phyloP scores from a whole-genome alignment of 2,329 filamentous ascomycete species.

The Cordyceps pruinosa region DNA sequence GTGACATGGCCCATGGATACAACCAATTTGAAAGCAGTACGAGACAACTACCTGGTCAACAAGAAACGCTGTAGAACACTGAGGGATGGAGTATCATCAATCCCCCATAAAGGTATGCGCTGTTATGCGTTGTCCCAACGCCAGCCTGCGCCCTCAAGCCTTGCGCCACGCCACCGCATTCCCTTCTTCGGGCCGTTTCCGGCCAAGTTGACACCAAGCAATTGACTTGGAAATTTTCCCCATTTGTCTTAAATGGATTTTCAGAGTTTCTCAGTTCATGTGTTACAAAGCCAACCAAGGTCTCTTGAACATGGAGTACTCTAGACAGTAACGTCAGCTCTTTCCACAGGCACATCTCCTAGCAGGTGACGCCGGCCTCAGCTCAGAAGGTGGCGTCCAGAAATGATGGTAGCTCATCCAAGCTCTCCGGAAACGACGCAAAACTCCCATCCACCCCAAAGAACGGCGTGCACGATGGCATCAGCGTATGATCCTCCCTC shows the following conservation, averaged over 20 bases:
- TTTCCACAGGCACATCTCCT: neutral
- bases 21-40: too few relatives aligned
- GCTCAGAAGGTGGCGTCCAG: slow-evolving; percentile 14
- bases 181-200: neutral
- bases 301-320: too few relatives aligned
- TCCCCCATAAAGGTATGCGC: neutral
- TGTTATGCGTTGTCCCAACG: neutral
- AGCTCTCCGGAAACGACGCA: slow-evolving; percentile 31
- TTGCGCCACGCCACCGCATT: neutral
- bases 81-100: neutral
- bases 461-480: slow-evolving; percentile 25
- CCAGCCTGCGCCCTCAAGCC: neutral
- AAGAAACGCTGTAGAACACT: neutral
- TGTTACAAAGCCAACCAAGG: too few relatives aligned
- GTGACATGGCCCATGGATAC: too few relatives aligned
- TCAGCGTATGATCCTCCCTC: slow-evolving; percentile 1
- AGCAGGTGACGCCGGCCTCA: neutral
- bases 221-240: too few relatives aligned
- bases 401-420: slow-evolving; percentile 31
- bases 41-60: too few relatives aligned
- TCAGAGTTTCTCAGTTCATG: too few relatives aligned
- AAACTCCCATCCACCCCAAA: slow-evolving; percentile 31
- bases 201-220: too few relatives aligned
- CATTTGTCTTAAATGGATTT: too few relatives aligned
- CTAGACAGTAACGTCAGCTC: neutral